A percentile compares a stretch with the other conserved stretches of the same genome.
phyloP scores from a whole-genome alignment of 805 yeast genomes.

The Wickerhamomyces bovis region DNA sequence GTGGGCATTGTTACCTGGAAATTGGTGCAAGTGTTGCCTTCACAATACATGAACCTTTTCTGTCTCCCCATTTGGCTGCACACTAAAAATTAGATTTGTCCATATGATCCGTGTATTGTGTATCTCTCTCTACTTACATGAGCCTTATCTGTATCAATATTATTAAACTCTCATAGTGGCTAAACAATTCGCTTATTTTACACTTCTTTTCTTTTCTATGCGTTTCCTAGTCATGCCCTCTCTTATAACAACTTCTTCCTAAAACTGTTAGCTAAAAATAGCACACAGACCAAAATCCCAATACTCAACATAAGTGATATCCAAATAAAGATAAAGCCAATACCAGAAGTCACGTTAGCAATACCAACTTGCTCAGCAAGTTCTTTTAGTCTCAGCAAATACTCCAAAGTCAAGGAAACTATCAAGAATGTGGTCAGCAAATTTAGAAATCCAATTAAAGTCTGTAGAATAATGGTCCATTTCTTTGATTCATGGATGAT shows the following conservation, averaged over 20 bases:
- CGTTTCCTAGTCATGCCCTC: no score
- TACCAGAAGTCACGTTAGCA: slow-evolving; percentile 17
- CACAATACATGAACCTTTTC: no score
- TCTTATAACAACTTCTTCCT: background rate
- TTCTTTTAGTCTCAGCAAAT: slow-evolving; percentile 13
- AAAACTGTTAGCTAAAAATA: slow-evolving; percentile 15
- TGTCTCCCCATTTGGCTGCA: no score
- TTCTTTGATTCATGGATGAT: slow-evolving; percentile 1
- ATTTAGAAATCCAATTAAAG: slow-evolving; percentile 10
- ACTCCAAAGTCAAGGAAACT: slow-evolving; percentile 22
- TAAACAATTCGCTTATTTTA: no score
- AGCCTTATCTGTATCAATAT: no score
- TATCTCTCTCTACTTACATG: no score
- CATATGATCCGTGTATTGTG: no score
- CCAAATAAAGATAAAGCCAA: slow-evolving; percentile 19
- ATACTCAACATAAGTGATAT: slow-evolving; percentile 11
- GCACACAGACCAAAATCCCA: slow-evolving; percentile 1
- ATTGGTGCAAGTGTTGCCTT: no score
- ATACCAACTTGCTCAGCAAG: slow-evolving; percentile 19
- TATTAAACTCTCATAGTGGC: no score
- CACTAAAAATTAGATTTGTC: no score
- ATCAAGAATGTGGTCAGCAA: slow-evolving; percentile 13
- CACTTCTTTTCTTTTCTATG: no score
- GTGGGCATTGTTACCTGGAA: no score
- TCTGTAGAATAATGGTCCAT: slow-evolving; percentile 6